Evolutionary conservation across 805 yeast species (phyloP).

Genomic region (Yamadazyma akitaensis): DNA sequence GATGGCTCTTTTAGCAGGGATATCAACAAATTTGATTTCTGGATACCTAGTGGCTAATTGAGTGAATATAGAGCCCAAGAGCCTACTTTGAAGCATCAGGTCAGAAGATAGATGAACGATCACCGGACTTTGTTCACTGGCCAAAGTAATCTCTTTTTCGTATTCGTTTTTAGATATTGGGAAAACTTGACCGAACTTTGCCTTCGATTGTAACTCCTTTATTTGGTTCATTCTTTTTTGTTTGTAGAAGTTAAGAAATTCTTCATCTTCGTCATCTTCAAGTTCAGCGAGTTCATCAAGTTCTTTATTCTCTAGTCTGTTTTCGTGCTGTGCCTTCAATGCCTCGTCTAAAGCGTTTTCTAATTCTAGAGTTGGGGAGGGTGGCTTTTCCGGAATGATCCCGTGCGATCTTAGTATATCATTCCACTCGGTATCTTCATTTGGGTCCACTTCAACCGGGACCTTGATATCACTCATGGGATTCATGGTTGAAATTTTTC

Average conservation of each 20-base stretch:
- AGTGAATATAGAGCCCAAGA: slow-evolving; percentile 57
- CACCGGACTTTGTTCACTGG: slow-evolving; percentile 64
- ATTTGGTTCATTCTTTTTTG: slow-evolving; percentile 76
- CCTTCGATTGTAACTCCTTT: slow-evolving; percentile 51
- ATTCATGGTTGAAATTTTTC: slow-evolving; percentile 10
- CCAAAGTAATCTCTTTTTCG: slow-evolving; percentile 77
- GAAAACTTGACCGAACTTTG: slow-evolving; percentile 69
- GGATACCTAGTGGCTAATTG: slow-evolving; percentile 63
- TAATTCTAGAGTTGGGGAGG: slow-evolving; percentile 80
- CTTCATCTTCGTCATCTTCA: slow-evolving; percentile 93
- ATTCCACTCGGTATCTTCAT: slow-evolving; percentile 98
- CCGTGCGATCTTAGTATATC: slow-evolving; percentile 90
- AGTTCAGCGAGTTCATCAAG: slow-evolving; percentile 80
- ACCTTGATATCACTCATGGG: slow-evolving; percentile 41
- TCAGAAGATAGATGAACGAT: slow-evolving; percentile 73
- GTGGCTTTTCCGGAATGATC: slow-evolving; percentile 86
- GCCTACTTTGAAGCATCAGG: slow-evolving; percentile 68
- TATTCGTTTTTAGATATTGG: slow-evolving; percentile 88
- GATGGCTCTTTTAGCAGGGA: slow-evolving; percentile 85
- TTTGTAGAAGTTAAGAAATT: slow-evolving; percentile 74
- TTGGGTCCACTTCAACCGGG: slow-evolving; percentile 87
- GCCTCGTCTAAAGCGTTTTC: slow-evolving; percentile 90
- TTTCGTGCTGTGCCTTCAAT: slow-evolving; percentile 71
- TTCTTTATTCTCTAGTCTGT: slow-evolving; percentile 72
- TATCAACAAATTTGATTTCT: slow-evolving; percentile 88